Evolutionary conservation across 495 filamentous ascomycete species (phyloP).

Genomic region (Neurospora pannonica): DNA sequence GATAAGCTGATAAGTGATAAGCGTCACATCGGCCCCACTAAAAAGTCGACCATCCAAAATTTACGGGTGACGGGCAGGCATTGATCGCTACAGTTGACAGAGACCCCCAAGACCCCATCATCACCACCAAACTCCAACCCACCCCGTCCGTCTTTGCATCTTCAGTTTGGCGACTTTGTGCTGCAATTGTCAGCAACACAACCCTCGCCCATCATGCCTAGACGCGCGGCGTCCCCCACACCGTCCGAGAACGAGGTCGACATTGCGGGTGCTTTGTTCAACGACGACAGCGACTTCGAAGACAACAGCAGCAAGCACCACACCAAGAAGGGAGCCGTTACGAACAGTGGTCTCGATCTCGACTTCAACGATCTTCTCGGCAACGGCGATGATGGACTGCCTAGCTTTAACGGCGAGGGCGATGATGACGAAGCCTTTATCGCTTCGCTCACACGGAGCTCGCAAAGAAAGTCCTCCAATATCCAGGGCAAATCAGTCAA

Average conservation of each 20-base stretch:
- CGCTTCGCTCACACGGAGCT: constrained; percentile 69
- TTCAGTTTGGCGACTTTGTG: background rate
- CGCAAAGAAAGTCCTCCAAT: constrained; percentile 74
- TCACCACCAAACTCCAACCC: background rate
- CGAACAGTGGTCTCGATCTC: constrained; percentile 25
- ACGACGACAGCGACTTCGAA: constrained; percentile 36
- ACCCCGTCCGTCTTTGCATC: background rate
- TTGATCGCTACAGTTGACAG: background rate
- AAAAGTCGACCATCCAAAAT: constrained; percentile 6
- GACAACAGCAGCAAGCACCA: background rate
- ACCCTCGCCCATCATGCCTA: constrained; percentile 15
- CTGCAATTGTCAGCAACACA: background rate
- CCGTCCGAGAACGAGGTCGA: constrained; percentile 87
- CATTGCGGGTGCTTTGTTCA: constrained; percentile 72
- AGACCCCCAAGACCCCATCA: background rate
- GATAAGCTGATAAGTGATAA: constrained; percentile 13
- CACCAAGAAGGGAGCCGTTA: constrained; percentile 4
- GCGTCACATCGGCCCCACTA: constrained; percentile 15
- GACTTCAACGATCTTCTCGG: constrained; percentile 36
- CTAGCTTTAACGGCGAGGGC: constrained; percentile 10
- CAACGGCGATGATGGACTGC: constrained; percentile 9
- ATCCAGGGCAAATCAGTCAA: constrained; percentile 79
- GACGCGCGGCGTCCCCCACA: constrained; percentile 66
- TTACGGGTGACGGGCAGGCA: background rate
- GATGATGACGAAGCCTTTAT: constrained; percentile 78